phyloP scores from a whole-genome alignment of 2,329 filamentous ascomycete species.

The Penicillium hesseltinei region DNA sequence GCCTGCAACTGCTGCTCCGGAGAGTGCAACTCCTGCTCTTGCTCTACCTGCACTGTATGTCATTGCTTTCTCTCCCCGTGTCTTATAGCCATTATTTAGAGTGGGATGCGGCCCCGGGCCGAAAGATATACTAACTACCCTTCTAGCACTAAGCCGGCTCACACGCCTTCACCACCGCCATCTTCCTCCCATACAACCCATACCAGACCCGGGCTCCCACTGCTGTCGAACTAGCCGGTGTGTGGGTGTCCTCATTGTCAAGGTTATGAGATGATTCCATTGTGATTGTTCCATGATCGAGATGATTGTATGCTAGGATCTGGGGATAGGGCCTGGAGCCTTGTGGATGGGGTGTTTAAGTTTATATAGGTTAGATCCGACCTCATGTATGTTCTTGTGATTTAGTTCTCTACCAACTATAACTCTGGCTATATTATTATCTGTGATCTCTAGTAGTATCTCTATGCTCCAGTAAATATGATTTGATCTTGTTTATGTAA shows the following conservation, averaged over 20 bases:
- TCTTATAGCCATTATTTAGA: not conserved
- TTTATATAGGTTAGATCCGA: conserved; percentile 5
- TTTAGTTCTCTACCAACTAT: conserved; percentile 9
- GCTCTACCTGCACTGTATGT: conserved; percentile 39
- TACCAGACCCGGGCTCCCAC: conserved; percentile 23
- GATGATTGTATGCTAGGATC: conserved; percentile 7
- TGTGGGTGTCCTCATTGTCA: not conserved
- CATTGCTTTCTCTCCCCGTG: not conserved
- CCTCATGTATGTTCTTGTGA: conserved; percentile 15
- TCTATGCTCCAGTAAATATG: not conserved
- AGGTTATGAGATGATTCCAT: not conserved
- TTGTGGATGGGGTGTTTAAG: conserved; percentile 13
- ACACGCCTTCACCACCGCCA: conserved; percentile 16
- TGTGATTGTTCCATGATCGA: conserved; percentile 6
- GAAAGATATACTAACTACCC: conserved; percentile 15
- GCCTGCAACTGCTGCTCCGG: conserved; percentile 41
- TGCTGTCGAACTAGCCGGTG: conserved; percentile 20
- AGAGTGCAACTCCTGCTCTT: conserved; percentile 42
- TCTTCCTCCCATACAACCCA: conserved; percentile 24
- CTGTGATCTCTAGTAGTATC: not conserved
- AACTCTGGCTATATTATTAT: conserved; percentile 1
- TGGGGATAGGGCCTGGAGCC: conserved; percentile 11
- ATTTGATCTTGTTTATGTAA: not conserved
- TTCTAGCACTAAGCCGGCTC: conserved; percentile 25
- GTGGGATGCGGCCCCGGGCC: not conserved